Conservation (phyloP, 805 yeast species). For the Myxozyma udenii region DNA sequence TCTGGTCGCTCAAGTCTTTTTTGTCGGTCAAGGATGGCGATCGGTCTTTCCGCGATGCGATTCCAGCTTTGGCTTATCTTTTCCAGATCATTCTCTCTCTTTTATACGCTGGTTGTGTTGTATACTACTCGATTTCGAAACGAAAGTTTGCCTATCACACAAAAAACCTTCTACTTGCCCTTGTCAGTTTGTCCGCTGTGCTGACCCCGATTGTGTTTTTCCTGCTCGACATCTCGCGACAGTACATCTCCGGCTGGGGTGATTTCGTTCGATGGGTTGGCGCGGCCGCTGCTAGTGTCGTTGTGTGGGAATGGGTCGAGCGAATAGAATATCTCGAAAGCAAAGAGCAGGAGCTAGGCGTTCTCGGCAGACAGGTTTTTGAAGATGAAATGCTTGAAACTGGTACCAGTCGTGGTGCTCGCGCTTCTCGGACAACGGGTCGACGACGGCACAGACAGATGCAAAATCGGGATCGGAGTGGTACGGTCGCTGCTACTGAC, state of each 20-base stretch:
- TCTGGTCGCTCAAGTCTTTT: slow-evolving; percentile 33
- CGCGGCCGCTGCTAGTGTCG: slow-evolving; percentile 50
- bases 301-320: slow-evolving; percentile 66
- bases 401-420: slow-evolving; percentile 27
- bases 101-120: slow-evolving; percentile 37
- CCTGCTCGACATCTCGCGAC: slow-evolving; percentile 40
- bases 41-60: slow-evolving; percentile 35
- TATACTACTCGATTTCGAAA: slow-evolving; percentile 44
- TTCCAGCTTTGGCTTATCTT: slow-evolving; percentile 37
- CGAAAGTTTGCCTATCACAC: slow-evolving; percentile 47
- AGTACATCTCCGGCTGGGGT: slow-evolving; percentile 51
- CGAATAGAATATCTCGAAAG: slow-evolving; percentile 52
- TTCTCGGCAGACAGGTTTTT: slow-evolving; percentile 59
- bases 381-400: slow-evolving; percentile 42
- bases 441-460: slow-evolving; percentile 1
- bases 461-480: background rate
- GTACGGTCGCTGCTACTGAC: background rate
- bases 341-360: slow-evolving; percentile 52
- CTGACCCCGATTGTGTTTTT: slow-evolving; percentile 41
- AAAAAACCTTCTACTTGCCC: slow-evolving; percentile 49
- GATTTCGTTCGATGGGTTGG: slow-evolving; percentile 47
- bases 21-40: slow-evolving; percentile 26
- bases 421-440: slow-evolving; percentile 5
- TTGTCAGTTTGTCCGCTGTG: slow-evolving; percentile 45
- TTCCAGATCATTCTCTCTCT: slow-evolving; percentile 38